A percentile compares a stretch with the other conserved stretches of the same genome.
phyloP scores from a whole-genome alignment of 176 grass and related monocot species.

The Saccharum officinarum region DNA sequence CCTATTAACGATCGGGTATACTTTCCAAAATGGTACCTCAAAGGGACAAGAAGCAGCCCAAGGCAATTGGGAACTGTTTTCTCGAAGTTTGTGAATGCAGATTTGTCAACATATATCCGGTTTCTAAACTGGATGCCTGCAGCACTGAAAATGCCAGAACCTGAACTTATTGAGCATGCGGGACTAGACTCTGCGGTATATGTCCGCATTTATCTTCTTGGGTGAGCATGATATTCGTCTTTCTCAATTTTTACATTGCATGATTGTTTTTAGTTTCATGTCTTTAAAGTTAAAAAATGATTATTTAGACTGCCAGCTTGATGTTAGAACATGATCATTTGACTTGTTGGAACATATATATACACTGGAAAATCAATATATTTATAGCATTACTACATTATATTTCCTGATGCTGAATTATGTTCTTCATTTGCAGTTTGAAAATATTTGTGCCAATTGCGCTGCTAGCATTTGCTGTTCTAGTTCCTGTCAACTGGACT shows the following conservation, averaged over 20 bases:
- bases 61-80: conserved; percentile 46
- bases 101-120: conserved; percentile 70
- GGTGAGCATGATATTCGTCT: conserved; percentile 53
- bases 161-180: conserved; percentile 80
- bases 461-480: conserved; percentile 62
- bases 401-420: conserved; percentile 21
- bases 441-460: conserved; percentile 94
- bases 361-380: not conserved
- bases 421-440: conserved; percentile 58
- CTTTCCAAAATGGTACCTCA: conserved; percentile 97
- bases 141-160: conserved; percentile 91
- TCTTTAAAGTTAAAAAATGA: not conserved
- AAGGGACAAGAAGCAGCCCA: conserved; percentile 86
- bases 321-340: not conserved
- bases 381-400: conserved; percentile 2
- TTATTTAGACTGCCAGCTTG: not conserved
- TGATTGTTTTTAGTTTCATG: conserved; percentile 19
- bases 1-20: conserved; percentile 91
- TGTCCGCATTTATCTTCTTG: conserved; percentile 86
- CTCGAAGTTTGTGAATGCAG: conserved; percentile 79
- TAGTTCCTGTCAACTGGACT: conserved; percentile 91
- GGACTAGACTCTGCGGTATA: conserved; percentile 88
- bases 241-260: conserved; percentile 14
- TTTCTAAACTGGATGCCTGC: conserved; percentile 98
- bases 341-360: not conserved